Evolutionary conservation across 2,329 filamentous ascomycete species (phyloP).

Genomic region (Fusarium clavum): DNA sequence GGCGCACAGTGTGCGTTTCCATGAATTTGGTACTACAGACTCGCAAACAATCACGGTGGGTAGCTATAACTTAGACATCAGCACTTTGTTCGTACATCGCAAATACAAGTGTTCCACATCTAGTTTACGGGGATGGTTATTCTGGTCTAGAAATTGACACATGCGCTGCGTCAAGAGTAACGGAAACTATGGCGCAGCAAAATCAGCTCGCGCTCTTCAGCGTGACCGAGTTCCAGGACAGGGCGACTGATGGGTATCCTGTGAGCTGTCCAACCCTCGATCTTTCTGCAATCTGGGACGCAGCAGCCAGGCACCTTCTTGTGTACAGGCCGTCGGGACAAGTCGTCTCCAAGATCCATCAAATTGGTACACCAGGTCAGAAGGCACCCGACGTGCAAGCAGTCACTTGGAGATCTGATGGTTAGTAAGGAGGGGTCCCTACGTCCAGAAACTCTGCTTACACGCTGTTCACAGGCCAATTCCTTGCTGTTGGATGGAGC

Average conservation of each 20-base stretch:
- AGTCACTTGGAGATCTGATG: conserved; percentile 75
- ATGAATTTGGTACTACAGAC: not conserved
- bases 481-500: conserved; percentile 85
- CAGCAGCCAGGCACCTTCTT: conserved; percentile 74
- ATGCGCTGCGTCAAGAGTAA: conserved; percentile 5
- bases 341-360: conserved; percentile 64
- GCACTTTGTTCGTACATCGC: not conserved
- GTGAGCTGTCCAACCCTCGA: conserved; percentile 88
- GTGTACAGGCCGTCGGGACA: conserved; percentile 86
- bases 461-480: conserved; percentile 65
- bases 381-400: conserved; percentile 58
- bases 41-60: not conserved
- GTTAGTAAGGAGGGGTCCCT: conserved; percentile 54
- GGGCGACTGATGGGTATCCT: conserved; percentile 68
- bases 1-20: conserved; percentile 9
- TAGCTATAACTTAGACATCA: conserved; percentile 27
- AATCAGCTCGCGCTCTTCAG: conserved; percentile 61
- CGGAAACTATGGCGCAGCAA: conserved; percentile 44
- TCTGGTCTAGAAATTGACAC: not conserved
- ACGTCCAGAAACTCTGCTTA: not conserved
- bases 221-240: conserved; percentile 68
- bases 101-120: not conserved
- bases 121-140: conserved; percentile 7
- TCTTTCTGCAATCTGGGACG: conserved; percentile 77
- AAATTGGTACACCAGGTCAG: conserved; percentile 55